These are phyloP conservation scores for Straminergon stramineum DNA, from an alignment of 225 moss, liverwort and hornwort genomes.

Conservation along the genomic window DNA sequence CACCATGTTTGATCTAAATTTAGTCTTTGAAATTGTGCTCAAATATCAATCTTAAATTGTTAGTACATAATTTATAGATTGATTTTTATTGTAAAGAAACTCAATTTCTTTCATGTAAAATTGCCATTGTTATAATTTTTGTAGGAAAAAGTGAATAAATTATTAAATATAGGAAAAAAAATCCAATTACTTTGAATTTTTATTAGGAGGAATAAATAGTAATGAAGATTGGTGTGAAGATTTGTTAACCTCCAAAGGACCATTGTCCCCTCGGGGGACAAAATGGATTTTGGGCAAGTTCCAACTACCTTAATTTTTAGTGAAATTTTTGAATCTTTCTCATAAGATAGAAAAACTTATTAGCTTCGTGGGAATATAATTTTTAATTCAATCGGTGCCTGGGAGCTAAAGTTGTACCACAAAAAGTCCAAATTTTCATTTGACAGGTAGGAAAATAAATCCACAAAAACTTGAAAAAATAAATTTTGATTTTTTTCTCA, in stretches of 20 bases:
- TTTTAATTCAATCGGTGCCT: too few species aligned
- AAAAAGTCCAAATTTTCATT: too few species aligned
- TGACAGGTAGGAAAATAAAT: too few species aligned
- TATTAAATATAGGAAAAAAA: not conserved
- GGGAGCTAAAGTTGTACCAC: too few species aligned
- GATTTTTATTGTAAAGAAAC: not conserved
- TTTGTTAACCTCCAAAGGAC: not conserved
- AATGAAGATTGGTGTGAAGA: not conserved
- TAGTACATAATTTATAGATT: not conserved
- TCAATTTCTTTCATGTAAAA: not conserved
- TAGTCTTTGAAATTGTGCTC: not conserved
- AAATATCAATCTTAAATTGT: not conserved
- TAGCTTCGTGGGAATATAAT: too few species aligned
- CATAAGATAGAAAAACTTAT: too few species aligned
- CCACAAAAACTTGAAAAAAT: too few species aligned
- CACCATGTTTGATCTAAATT: not conserved
- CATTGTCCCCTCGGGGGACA: too few species aligned
- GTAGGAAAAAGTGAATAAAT: not conserved
- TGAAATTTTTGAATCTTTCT: too few species aligned
- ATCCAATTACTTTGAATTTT: not conserved
- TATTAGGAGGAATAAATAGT: accelerated
- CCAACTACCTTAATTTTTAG: too few species aligned
- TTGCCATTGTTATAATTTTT: not conserved
- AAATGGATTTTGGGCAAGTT: too few species aligned
- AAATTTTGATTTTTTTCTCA: too few species aligned